Conservation (phyloP, 1,139 yeast genomes). For the Yamadazyma dushanensis region DNA sequence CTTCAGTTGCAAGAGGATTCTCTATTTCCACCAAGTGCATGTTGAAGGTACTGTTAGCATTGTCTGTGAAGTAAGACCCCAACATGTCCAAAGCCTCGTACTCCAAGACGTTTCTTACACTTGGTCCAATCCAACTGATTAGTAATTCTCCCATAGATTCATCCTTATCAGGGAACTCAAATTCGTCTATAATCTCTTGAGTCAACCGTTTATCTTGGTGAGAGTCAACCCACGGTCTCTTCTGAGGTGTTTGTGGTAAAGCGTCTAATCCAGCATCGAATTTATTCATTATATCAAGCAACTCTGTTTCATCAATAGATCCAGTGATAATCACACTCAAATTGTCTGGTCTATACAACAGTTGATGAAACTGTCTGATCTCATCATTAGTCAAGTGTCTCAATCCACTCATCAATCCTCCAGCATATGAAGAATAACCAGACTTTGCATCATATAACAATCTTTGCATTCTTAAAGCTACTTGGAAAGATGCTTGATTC, state of each 20-base stretch:
- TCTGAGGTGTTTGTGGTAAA: conserved; percentile 33
- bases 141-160: conserved; percentile 79
- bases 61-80: conserved; percentile 74
- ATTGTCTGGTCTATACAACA: conserved; percentile 79
- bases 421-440: conserved; percentile 92
- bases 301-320: conserved; percentile 70
- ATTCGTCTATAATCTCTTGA: conserved; percentile 43
- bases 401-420: conserved; percentile 81
- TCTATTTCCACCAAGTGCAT: conserved; percentile 76
- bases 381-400: conserved; percentile 71
- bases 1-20: conserved; percentile 77
- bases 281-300: conserved; percentile 56
- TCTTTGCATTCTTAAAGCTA: conserved; percentile 64
- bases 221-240: conserved; percentile 84
- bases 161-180: conserved; percentile 87
- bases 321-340: conserved; percentile 83
- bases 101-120: conserved; percentile 47
- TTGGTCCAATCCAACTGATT: conserved; percentile 85
- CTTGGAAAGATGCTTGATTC: conserved; percentile 71
- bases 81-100: conserved; percentile 72
- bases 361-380: conserved; percentile 72
- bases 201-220: conserved; percentile 43
- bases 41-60: conserved; percentile 68
- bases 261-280: conserved; percentile 62
- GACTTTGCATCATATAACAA: conserved; percentile 58